Conservation (phyloP, 2,329 filamentous ascomycete species). For the Clathrospora elynae region DNA sequence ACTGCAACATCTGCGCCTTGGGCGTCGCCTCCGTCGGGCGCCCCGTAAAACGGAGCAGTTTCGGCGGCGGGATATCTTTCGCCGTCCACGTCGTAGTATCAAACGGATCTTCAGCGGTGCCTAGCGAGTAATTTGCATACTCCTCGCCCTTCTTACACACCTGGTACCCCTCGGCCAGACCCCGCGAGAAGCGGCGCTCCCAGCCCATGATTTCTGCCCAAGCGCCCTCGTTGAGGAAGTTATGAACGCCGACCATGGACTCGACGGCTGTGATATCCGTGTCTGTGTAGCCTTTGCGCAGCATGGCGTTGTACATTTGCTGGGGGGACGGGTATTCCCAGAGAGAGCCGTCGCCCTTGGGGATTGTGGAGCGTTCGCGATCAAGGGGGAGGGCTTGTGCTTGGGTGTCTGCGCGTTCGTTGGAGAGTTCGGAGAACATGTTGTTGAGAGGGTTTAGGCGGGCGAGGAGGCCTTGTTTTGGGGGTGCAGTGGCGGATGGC, state of each 20-base stretch:
- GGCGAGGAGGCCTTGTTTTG: conserved; percentile 61
- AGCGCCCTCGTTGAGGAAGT: conserved; percentile 96
- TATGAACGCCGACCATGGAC: conserved; percentile 96
- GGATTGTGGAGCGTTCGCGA: conserved; percentile 87
- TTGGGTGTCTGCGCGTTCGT: conserved; percentile 76
- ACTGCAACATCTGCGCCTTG: conserved; percentile 83
- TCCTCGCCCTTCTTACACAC: conserved; percentile 76
- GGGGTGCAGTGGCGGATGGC: conserved; percentile 33
- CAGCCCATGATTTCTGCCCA: conserved; percentile 95
- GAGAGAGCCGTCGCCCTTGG: conserved; percentile 76
- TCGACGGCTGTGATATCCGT: conserved; percentile 93
- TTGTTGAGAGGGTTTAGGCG: conserved; percentile 84
- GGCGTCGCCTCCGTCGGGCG: conserved; percentile 88
- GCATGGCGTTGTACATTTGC: conserved; percentile 98
- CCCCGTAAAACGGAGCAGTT: conserved; percentile 84
- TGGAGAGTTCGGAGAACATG: conserved; percentile 88
- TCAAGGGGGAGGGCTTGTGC: conserved; percentile 73
- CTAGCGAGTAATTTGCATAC: conserved; percentile 62
- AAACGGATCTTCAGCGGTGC: conserved; percentile 36
- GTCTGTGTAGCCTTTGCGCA: conserved; percentile 94
- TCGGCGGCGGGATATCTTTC: conserved; percentile 61
- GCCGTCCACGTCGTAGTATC: conserved; percentile 45
- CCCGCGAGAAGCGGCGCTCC: conserved; percentile 83
- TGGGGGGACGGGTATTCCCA: conserved; percentile 99
- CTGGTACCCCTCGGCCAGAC: conserved; percentile 73